Base-by-base conservation (phyloP, 176 grass and related monocot genomes). In the Aegilops speltoides region DNA sequence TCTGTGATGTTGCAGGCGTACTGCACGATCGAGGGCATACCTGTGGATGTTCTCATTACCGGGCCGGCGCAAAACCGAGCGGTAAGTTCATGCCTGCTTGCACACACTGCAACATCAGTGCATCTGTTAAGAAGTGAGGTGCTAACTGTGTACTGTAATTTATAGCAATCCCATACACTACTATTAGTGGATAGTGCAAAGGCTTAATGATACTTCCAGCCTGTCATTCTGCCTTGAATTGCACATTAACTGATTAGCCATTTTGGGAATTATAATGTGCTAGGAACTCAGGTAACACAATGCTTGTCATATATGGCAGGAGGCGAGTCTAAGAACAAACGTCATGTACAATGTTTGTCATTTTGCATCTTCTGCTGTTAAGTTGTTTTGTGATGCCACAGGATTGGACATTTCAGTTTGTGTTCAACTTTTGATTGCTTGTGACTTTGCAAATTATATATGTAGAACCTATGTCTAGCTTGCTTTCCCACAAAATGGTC, bases 11-110 rank as follows among this genome's bases (percentile, higher is more conserved):
- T 96, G 71, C 79, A 98, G 97, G 97, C 97, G 2, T 99, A 99
- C 85, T 96, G 97, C 86, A 99, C 94, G 6, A 88, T 99, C 76
- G 82, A 94, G 43, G 94, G 93, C n/a, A 64, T 99, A 9, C 87
- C 82, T 0, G 75, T 94, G 60, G 97, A 99, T 78, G 22, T 99
- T 96, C 90, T 99, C 71, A 90, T 99, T 65, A 93, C 87, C 16
- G 97, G 94, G 61, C 34, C 86, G 48, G 92, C 94, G 0, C 97
- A 99, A 75, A 99, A 99, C 90, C 85, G 97, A 93, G 97, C 97
- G 85, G 97, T 99, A 91, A 24, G 81, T 78, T 76, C 25, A 32
- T 1, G 25, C 46, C 37, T 78, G 11, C 48, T 86, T 73, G 77
- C 38, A 78, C 66, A 10, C 17, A 81, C 19, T 7, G 24, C n/a